Evolutionary conservation across 75 land plant genomes (phyloP), one percentile per base, ranked within the genome.

Genomic region (Gnetum montanum): DNA sequence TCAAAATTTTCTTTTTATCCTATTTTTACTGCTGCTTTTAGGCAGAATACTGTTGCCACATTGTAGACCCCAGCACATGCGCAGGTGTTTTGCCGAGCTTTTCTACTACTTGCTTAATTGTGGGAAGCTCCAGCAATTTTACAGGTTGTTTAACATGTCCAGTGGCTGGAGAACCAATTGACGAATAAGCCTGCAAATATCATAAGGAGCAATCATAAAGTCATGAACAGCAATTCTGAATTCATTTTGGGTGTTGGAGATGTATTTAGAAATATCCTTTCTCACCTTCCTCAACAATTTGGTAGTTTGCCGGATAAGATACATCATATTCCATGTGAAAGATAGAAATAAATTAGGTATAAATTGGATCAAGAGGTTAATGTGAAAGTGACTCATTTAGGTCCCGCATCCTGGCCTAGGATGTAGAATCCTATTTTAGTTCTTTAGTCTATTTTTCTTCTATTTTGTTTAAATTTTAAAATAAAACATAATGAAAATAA

Each of bases 61-160:
- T 27, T 82, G 80, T 18, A 86, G 22, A 7, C 83, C 83, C 91
- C 91, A 86, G 8, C 78, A 82, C 75, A 49, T 83, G 91, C 33
- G 78, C 90, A 19, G 80, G 77, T 11, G 83, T 62, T 47, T 69
- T 79, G 15, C 63, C 68, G 18, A 83, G 51, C 66, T 76, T 73
- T 54, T 76, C 58, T 6, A 76, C 75, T 20, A 69, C 30, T 16
- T 76, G 25, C 3, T 62, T 54, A 30, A 81, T 11, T 23, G 65
- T 31, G 7, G 81, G 82, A 23, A 68, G 44, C 15, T 63, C 62
- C 58, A 75, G 66, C 6, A 80, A 58, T 15, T 67, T 68, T n/a
- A 45, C 38, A 24, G 25, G 25, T 10, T 16, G 8, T 11, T 54
- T 54, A 34, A 54, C 57, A 28, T 50, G 56, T 12, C 48, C 15